Percentiles rank a stretch among this genome's conserved stretches.
phyloP scores from a whole-genome alignment of 495 filamentous ascomycete genomes.

The Aspergillus bertholletiae region DNA sequence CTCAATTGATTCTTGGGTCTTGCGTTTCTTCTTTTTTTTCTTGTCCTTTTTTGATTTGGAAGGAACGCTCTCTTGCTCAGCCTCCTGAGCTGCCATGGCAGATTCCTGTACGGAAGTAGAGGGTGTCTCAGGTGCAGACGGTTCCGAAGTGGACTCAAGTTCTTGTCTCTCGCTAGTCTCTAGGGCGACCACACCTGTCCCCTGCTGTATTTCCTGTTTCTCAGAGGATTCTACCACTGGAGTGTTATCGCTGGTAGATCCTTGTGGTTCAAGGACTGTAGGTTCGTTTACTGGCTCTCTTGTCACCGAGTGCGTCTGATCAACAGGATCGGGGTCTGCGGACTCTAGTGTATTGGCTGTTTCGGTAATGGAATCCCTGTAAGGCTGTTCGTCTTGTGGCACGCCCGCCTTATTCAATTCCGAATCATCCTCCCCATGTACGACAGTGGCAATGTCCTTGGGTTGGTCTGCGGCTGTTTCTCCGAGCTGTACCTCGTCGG shows the following conservation, averaged over 20 bases:
- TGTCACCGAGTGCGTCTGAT: background rate
- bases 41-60: slow-evolving; percentile 31
- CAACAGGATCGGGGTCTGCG: background rate
- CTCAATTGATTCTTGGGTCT: slow-evolving; percentile 21
- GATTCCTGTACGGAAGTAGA: background rate
- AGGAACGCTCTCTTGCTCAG: slow-evolving; percentile 9
- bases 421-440: background rate
- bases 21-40: slow-evolving; percentile 42
- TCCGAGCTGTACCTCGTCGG: background rate
- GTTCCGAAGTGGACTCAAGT: background rate
- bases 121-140: background rate
- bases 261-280: background rate
- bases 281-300: background rate
- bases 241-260: background rate
- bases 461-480: background rate
- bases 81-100: slow-evolving; percentile 3
- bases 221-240: background rate
- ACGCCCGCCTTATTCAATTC: background rate
- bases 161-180: background rate
- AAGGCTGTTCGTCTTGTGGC: background rate
- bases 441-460: background rate
- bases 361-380: background rate
- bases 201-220: background rate
- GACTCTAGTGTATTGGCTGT: background rate
- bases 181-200: background rate